phyloP scores from a whole-genome alignment of 768 basidiomycete species.

The Amanita rimosa region DNA sequence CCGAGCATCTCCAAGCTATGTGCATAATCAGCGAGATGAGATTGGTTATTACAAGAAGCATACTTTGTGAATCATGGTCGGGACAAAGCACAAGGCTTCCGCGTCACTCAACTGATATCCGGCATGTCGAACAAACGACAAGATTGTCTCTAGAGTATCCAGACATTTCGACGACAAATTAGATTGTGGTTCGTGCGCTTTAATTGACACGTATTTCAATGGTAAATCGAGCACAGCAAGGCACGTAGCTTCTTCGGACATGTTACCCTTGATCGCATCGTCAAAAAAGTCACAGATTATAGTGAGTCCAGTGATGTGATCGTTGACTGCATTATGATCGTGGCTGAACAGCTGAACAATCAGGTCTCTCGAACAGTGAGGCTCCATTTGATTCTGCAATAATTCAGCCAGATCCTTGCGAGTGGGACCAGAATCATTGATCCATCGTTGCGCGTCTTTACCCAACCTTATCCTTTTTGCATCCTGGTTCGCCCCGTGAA shows the following conservation, averaged over 20 bases:
- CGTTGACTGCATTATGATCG: constrained; percentile 92
- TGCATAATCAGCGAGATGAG: constrained; percentile 5
- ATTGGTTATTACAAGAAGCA: constrained; percentile 1
- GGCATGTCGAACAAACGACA: constrained; percentile 61
- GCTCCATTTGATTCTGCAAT: constrained; percentile 88
- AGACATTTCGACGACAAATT: constrained; percentile 82
- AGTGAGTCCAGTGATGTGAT: constrained; percentile 71
- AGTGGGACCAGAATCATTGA: constrained; percentile 76
- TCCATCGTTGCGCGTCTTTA: constrained; percentile 75
- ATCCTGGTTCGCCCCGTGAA: constrained; percentile 46
- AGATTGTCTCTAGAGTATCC: constrained; percentile 71
- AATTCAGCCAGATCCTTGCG: constrained; percentile 81
- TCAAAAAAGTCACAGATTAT: constrained; percentile 69
- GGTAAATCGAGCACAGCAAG: constrained; percentile 85
- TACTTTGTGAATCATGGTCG: constrained; percentile 85
- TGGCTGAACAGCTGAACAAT: constrained; percentile 79
- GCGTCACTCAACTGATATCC: constrained; percentile 75
- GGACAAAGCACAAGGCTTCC: constrained; percentile 82
- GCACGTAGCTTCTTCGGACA: constrained; percentile 52
- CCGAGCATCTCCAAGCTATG: constrained; percentile 84
- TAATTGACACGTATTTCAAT: constrained; percentile 89
- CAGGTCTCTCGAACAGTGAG: constrained; percentile 66
- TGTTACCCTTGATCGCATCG: constrained; percentile 42
- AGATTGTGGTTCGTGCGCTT: constrained; percentile 83
- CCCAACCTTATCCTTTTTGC: constrained; percentile 54